Evolutionary conservation across 2,329 filamentous ascomycete species (phyloP), one percentile per base, ranked within the genome.

Genomic region (Scedosporium dehoogii): DNA sequence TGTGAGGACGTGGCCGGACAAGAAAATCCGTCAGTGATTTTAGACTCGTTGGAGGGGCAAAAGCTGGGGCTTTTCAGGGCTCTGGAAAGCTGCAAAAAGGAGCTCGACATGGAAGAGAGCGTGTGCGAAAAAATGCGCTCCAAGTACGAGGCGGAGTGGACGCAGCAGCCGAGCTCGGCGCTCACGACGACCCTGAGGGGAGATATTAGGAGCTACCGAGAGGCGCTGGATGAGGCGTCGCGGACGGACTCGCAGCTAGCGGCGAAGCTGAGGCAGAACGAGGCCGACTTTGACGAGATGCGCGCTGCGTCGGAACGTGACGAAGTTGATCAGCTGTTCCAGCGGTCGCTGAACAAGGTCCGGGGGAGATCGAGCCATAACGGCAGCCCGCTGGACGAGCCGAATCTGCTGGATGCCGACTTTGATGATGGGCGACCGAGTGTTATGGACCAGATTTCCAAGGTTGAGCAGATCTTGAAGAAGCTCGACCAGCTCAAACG

Each of bases 41-140:
- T 99, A 67, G 91, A 96, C 51, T 83, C 85, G 56, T 75, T 99
- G 55, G 86, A 88, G 66, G 81, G 85, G 27, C 89, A 94, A 68
- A 96, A 93, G 73, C 84, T 89, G 18, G 81, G 84, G 1, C 89
- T 97, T 12, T 73, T 91, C 27, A 79, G 81, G 2, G 83, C 86
- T 2, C 74, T 99, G 62, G 92, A 97, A 63, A 85, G 84, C 63
- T 91, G 91, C 68, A 86, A 87, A 62, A 96, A 96, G 72, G 90
- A 96, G 69, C 77, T 99, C 51, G 94, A 99, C 68, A 92, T 94
- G 86, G 94, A 99, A 73, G 96, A 97, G 76, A 96, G 91, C 62
- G 91, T 97, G 0, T 99, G 94, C 73, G 94, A 99, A 74, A 99
- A 97, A 79, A 99, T 99, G 94, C 85, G 94, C 57, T 96, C 92